phyloP scores from a whole-genome alignment of 2,329 filamentous ascomycete genomes.

The Colletotrichum tofieldiae region DNA sequence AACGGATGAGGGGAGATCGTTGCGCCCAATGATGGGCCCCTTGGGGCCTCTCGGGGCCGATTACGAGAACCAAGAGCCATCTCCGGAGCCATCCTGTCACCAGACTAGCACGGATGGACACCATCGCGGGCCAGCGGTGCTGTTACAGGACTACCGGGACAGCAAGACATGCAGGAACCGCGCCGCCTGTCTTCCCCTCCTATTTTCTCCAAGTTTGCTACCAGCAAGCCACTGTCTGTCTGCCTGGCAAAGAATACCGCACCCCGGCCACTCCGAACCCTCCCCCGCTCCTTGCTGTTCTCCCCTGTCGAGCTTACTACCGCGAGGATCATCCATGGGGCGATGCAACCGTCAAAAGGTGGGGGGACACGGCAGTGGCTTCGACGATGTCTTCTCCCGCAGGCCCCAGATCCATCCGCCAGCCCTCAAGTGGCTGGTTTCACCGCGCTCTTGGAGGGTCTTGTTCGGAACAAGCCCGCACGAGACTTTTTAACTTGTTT shows the following conservation, averaged over 20 bases:
- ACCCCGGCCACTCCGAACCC: slow-evolving; percentile 37
- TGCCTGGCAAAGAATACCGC: slow-evolving; percentile 24
- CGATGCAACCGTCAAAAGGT: slow-evolving; percentile 22
- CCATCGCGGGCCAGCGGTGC: slow-evolving; percentile 12
- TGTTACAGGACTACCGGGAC: slow-evolving; percentile 4
- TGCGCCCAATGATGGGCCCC: slow-evolving; percentile 11
- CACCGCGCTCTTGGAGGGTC: slow-evolving; percentile 6
- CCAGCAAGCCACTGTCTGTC: slow-evolving; percentile 17
- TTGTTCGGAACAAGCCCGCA: slow-evolving; percentile 25
- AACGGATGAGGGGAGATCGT: slow-evolving; percentile 21
- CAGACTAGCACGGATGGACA: neutral
- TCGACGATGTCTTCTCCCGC: slow-evolving; percentile 29
- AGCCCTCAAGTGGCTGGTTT: slow-evolving; percentile 6
- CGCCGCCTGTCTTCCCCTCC: slow-evolving; percentile 28
- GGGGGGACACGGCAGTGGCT: slow-evolving; percentile 30
- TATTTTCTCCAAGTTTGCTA: slow-evolving; percentile 29
- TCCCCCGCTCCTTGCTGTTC: slow-evolving; percentile 24
- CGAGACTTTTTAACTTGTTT: neutral
- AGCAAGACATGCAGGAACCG: slow-evolving; percentile 37
- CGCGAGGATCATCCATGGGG: slow-evolving; percentile 39
- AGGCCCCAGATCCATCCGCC: neutral
- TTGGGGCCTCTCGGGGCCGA: neutral
- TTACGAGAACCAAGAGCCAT: slow-evolving; percentile 30
- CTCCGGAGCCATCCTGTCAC: slow-evolving; percentile 29
- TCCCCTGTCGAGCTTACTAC: slow-evolving; percentile 28